Base-by-base conservation (phyloP, 2,329 filamentous ascomycete genomes). In the Fusarium papillatum region DNA sequence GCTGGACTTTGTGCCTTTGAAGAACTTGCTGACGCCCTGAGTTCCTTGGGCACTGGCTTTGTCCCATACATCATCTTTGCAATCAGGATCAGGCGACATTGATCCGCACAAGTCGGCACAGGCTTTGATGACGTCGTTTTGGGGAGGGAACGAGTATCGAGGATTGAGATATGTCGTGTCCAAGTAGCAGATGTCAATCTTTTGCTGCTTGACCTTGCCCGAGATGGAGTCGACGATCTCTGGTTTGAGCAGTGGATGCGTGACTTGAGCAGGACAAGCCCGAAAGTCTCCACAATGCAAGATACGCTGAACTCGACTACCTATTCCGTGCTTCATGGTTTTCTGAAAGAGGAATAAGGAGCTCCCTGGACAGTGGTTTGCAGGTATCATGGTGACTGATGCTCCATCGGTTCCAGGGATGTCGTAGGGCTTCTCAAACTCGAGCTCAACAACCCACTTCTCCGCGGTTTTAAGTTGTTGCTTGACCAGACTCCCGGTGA, bases 141-240 rank as follows among this genome's bases (percentile, higher is more conserved):
- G 97, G 5, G 91, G 93, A 1, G 97, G 97, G 78, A 99, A 99
- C 0, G 96, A 93, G 83, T 98, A 99, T 75, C 96, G 95, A 0
- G 97, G 97, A 75, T 97, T 98, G 14, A 99, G 89, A 82, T 99
- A 99, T 0, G 97, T 99, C 0, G 97, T 99, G 82, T 99, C 97
- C 11, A 99, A 91, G 82, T 99, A 99, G 85, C 97, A 98, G 34
- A 96, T 92, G 80, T 99, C 96, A 66, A 99, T 95, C 79, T 93
- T 95, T 81, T 98, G 97, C 80, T 97, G 94, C 70, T 88, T 92
- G 2, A 86, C 87, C 82, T 94, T 94, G 2, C 95, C 94, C 0
- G 92, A 93, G 11, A 94, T 86, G 4, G 89, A 86, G 78, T 98
- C 94, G 19, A 93, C 79, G 1, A 93, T 87, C 29, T 97, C 92